Percentiles rank a stretch among this genome's conserved stretches.
Conservation (phyloP, 768 basidiomycete species). For the Inosperma sp. region DNA sequence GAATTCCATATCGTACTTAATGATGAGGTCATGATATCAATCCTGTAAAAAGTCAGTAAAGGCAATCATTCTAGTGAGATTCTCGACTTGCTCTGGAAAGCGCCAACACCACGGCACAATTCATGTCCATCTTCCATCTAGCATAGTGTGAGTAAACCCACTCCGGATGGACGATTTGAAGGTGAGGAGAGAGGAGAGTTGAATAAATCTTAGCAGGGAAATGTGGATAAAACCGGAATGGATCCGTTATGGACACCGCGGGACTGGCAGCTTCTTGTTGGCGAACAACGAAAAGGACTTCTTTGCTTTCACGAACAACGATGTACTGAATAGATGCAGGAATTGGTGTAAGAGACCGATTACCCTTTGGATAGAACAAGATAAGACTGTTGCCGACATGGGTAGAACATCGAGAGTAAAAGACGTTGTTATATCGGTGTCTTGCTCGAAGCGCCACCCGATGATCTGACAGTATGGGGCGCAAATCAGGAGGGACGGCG, state of each 20-base stretch:
- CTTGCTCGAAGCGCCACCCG: conserved; percentile 14
- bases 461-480: neutral
- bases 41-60: neutral
- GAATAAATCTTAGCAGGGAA: conserved; percentile 21
- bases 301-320: neutral
- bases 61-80: neutral
- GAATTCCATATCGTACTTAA: too few species aligned
- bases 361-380: conserved; percentile 16
- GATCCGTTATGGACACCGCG: conserved; percentile 14
- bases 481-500: neutral
- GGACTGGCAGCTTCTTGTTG: conserved; percentile 9
- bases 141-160: conserved; percentile 23
- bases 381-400: conserved; percentile 25
- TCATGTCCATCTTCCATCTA: conserved; percentile 11
- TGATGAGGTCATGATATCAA: conserved; percentile 1
- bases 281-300: conserved; percentile 11
- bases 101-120: conserved; percentile 11
- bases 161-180: conserved; percentile 15
- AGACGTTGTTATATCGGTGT: conserved; percentile 8
- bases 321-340: conserved; percentile 23
- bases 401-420: conserved; percentile 16
- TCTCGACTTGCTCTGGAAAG: conserved; percentile 13
- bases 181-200: conserved; percentile 8
- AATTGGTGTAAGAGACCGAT: conserved; percentile 5
- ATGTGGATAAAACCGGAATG: conserved; percentile 18